Evolutionary conservation across 495 filamentous ascomycete genomes (phyloP).

Genomic region (Immersiella caudata): DNA sequence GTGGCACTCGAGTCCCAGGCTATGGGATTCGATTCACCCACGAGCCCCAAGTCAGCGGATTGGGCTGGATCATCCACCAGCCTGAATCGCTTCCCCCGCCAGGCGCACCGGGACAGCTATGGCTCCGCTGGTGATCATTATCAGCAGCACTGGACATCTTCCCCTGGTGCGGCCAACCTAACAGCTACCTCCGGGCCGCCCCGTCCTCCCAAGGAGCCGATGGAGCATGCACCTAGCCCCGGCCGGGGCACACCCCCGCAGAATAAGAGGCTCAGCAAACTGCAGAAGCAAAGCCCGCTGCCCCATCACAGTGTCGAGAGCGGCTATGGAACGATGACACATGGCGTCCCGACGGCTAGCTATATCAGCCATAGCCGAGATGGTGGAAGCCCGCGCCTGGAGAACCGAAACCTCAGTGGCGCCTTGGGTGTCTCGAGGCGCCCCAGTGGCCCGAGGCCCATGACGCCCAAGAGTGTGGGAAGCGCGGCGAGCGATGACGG

Average conservation of each 20-base stretch:
- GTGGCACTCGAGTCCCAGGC: slow-evolving; percentile 79
- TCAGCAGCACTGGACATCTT: slow-evolving; percentile 47
- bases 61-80: slow-evolving; percentile 69
- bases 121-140: slow-evolving; percentile 36
- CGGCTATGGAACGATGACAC: slow-evolving; percentile 52
- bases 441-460: slow-evolving; percentile 55
- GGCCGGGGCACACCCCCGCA: slow-evolving; percentile 37
- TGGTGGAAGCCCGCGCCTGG: slow-evolving; percentile 44
- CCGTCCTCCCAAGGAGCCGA: slow-evolving; percentile 57
- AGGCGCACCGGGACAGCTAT: slow-evolving; percentile 50
- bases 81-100: slow-evolving; percentile 45
- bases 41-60: slow-evolving; percentile 70
- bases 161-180: slow-evolving; percentile 35
- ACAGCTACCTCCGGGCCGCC: slow-evolving; percentile 41
- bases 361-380: slow-evolving; percentile 40
- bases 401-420: slow-evolving; percentile 52
- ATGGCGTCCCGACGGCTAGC: slow-evolving; percentile 42
- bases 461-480: slow-evolving; percentile 51
- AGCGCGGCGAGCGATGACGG: slow-evolving; percentile 21
- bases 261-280: slow-evolving; percentile 45
- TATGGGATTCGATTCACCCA: slow-evolving; percentile 65
- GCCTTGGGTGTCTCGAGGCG: slow-evolving; percentile 47
- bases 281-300: slow-evolving; percentile 47
- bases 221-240: slow-evolving; percentile 33
- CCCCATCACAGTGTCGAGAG: slow-evolving; percentile 54